Conservation (phyloP, 441 rosid species). For the Gossypium gossypioides region DNA sequence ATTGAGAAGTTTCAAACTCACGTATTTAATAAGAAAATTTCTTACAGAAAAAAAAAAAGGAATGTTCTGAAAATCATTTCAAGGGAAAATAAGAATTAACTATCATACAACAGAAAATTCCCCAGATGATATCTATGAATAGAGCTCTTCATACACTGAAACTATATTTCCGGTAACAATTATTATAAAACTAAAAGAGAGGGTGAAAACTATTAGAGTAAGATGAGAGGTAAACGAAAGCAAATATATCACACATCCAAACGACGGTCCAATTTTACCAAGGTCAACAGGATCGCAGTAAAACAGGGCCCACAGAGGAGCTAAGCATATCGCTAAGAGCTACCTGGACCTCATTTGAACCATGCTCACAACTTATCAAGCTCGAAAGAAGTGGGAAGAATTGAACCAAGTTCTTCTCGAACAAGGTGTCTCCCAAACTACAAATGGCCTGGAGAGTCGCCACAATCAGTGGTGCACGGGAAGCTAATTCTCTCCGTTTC, state of each 20-base stretch:
- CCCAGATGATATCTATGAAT: constrained; percentile 17
- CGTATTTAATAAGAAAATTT: neutral
- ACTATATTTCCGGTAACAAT: constrained; percentile 17
- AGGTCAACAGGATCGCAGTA: constrained; percentile 72
- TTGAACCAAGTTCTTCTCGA: constrained; percentile 56
- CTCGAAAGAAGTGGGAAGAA: constrained; percentile 75
- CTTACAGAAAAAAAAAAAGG: neutral
- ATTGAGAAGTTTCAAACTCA: neutral
- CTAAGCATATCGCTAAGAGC: constrained; percentile 89
- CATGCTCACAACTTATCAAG: constrained; percentile 88
- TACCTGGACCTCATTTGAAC: constrained; percentile 79
- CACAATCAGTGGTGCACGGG: constrained; percentile 91
- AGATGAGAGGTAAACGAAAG: neutral
- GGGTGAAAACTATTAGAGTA: neutral
- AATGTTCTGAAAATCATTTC: constrained; percentile 8
- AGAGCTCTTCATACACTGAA: constrained; percentile 28
- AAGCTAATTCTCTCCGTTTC: constrained; percentile 84
- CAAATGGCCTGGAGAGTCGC: constrained; percentile 78
- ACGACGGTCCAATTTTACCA: constrained; percentile 14
- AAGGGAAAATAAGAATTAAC: constrained; percentile 10
- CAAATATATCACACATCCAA: constrained; percentile 27
- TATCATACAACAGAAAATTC: constrained; percentile 12
- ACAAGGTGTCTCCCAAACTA: constrained; percentile 58
- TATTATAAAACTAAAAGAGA: neutral
- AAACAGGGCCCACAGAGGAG: constrained; percentile 72